These are phyloP conservation scores for Eurotiales sp. DNA, from an alignment of 2,329 filamentous ascomycete species.

Conservation along the genomic window DNA sequence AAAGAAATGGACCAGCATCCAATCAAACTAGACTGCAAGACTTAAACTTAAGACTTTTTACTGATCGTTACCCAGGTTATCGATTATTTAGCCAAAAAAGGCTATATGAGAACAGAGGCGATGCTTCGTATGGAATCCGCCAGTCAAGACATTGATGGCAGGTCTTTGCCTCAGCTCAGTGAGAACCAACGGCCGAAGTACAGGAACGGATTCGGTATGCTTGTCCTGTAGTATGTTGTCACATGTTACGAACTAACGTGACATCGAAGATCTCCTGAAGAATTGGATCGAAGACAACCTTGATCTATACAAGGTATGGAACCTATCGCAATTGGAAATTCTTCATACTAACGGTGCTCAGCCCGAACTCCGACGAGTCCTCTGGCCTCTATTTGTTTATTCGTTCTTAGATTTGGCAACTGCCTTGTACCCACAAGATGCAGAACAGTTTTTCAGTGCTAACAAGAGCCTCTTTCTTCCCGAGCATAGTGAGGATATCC, in stretches of 20 bases:
- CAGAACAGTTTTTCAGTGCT: constrained; percentile 67
- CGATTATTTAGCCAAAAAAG: constrained; percentile 93
- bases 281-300: constrained; percentile 88
- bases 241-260: constrained; percentile 7
- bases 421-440: constrained; percentile 68
- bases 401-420: constrained; percentile 77
- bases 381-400: constrained; percentile 95
- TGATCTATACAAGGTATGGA: constrained; percentile 80
- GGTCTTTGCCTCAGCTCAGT: constrained; percentile 62
- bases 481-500: constrained; percentile 76
- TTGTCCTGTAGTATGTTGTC: neutral
- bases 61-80: constrained; percentile 61
- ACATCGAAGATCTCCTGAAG: constrained; percentile 57
- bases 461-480: constrained; percentile 69
- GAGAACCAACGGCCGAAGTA: constrained; percentile 79
- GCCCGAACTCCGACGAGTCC: constrained; percentile 80
- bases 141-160: constrained; percentile 74
- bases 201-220: constrained; percentile 61
- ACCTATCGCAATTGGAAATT: neutral
- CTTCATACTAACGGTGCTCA: constrained; percentile 31
- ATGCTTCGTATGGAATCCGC: constrained; percentile 88
- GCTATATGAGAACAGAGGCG: constrained; percentile 87
- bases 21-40: no score
- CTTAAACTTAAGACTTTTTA: neutral
- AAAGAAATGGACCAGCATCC: no score